Base-by-base conservation (phyloP, 495 filamentous ascomycete species). In the Lophiostoma macrostomum region DNA sequence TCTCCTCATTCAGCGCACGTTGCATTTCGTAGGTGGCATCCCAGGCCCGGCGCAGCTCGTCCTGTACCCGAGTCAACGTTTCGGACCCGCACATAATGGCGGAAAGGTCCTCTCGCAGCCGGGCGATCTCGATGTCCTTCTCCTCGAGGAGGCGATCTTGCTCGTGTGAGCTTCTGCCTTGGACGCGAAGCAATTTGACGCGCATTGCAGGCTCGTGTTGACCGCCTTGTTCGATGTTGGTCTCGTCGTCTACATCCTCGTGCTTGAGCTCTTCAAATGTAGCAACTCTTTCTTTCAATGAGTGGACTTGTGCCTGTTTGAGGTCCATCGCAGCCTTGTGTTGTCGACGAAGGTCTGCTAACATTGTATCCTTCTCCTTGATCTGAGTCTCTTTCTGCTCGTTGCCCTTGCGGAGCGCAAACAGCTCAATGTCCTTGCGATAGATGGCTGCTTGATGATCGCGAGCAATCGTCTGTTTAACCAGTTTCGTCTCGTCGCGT, bases 401-500 rank as follows among this genome's bases (percentile, higher is more conserved):
- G 18, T 43, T 57, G 1, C n/a, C 31, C 36, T 57, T 57, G 2
- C 53, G 53, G 6, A 57, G 45, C 11, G 53, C 53, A 39, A 57
- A 57, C 38, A 57, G 23, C 16, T 57, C 53, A 38, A 57, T 57
- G 45, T 57, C 53, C 28, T 57, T 57, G 25, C 53, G 45, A 22
- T 57, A 57, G 31, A 57, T 50, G 25, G 39, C 29, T 23, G 53
- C 36, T 31, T 57, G 53, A 24, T 57, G 53, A 24, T 57, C 53
- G 14, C 53, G 53, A 1, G 45, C 53, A 23, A 50, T 22, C n/a
- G 45, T 50, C 5, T 37, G 27, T 39, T 57, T 57, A 32, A 50
- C 16, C 7, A 38, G 50, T 46, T 57, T 57, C 28, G 51, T 43
- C 24, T 57, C 45, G n/a, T 57, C 45, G 20, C 53, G 45, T 24